A percentile compares a stretch with the other conserved stretches of the same genome.
These are phyloP conservation scores for Calvatia gigantea DNA, from an alignment of 768 basidiomycete genomes.

Conservation along the genomic window DNA sequence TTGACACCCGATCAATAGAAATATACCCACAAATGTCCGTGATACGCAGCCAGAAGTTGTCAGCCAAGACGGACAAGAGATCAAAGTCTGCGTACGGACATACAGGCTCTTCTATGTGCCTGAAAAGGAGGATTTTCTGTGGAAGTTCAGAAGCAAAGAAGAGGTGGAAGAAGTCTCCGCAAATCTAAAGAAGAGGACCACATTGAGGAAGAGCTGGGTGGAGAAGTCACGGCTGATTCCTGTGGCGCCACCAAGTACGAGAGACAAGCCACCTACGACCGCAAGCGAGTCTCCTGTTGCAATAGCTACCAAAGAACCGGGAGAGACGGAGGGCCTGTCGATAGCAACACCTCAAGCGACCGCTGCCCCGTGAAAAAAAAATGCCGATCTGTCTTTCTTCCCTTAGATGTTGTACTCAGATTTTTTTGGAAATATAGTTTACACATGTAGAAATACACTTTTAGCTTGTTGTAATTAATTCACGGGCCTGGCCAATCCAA, in stretches of 20 bases:
- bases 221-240: constrained; percentile 17
- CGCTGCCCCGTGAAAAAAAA: constrained; percentile 34
- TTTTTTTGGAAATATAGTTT: too few species aligned
- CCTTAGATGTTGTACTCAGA: too few species aligned
- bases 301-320: neutral
- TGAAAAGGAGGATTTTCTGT: constrained; percentile 60
- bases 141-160: constrained; percentile 38
- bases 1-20: constrained; percentile 28
- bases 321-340: neutral
- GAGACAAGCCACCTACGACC: neutral
- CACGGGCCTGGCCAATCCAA: too few species aligned
- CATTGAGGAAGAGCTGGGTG: constrained; percentile 35
- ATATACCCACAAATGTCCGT: constrained; percentile 31
- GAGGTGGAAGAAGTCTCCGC: constrained; percentile 33
- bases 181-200: constrained; percentile 29
- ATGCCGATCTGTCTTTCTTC: too few species aligned
- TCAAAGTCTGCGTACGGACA: constrained; percentile 80
- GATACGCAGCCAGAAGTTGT: constrained; percentile 40
- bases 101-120: constrained; percentile 82
- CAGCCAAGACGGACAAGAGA: constrained; percentile 65
- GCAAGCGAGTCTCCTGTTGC: neutral
- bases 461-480: too few species aligned
- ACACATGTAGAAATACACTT: too few species aligned
- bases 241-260: neutral
- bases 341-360: constrained; percentile 34